Evolutionary conservation across 192 early-diverging fungal genomes (phyloP).

Genomic region (Coemansia erecta): DNA sequence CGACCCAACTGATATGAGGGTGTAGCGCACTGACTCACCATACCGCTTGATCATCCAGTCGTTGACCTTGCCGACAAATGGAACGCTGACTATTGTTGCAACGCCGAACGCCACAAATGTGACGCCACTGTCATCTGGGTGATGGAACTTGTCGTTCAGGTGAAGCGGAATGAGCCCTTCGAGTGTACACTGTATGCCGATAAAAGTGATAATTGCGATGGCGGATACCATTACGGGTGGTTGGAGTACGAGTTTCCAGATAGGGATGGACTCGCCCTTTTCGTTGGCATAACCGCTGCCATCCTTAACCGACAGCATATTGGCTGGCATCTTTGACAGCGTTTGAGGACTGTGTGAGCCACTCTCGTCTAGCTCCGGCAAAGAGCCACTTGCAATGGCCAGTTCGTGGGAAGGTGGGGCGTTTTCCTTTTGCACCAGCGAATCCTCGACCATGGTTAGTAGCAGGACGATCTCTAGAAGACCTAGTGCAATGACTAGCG

Average conservation of each 20-base stretch:
- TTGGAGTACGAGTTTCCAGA: conserved; percentile 17
- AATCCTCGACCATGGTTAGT: conserved; percentile 18
- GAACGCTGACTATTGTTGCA: conserved; percentile 19
- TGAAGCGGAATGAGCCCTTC: conserved; percentile 31
- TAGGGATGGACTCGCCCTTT: conserved; percentile 4
- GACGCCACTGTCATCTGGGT: conserved; percentile 10
- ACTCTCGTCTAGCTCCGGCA: too few species aligned
- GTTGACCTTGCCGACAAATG: conserved; percentile 18
- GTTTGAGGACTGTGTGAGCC: too few species aligned
- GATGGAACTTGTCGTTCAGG: conserved; percentile 17
- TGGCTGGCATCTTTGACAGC: too few species aligned
- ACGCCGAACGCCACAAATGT: conserved; percentile 33
- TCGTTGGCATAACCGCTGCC: background rate
- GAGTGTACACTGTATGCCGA: conserved; percentile 31
- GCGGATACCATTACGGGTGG: conserved; percentile 24
- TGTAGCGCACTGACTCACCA: conserved; percentile 28
- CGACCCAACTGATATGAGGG: conserved; percentile 25
- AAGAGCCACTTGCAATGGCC: too few species aligned
- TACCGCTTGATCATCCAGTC: conserved; percentile 16
- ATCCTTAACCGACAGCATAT: too few species aligned
- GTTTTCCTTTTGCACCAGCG: conserved; percentile 10
- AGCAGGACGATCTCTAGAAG: conserved; percentile 20
- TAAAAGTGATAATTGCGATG: conserved; percentile 14
- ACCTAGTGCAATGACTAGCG: conserved; percentile 31
- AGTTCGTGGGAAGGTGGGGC: background rate